phyloP scores from a whole-genome alignment of 176 grass and related monocot species.

The Oryza meyeriana region DNA sequence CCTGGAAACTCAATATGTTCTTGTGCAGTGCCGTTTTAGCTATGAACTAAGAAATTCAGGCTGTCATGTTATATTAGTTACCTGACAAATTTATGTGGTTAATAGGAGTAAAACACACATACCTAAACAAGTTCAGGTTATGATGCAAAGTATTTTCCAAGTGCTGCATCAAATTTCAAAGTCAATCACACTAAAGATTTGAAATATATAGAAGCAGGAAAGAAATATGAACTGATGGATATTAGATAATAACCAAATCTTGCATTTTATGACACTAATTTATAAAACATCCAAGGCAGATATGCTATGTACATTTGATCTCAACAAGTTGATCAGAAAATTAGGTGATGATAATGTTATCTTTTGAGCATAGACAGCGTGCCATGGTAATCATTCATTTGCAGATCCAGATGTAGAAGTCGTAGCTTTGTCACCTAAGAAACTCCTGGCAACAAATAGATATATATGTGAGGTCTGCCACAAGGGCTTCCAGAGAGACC shows the following conservation, averaged over 20 bases:
- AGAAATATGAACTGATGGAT: not conserved
- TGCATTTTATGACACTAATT: not conserved
- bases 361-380: not conserved
- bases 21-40: not conserved
- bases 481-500: constrained; percentile 71
- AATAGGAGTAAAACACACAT: not conserved
- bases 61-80: not conserved
- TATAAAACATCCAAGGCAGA: constrained; percentile 13
- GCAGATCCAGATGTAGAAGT: constrained; percentile 60
- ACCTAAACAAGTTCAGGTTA: not conserved
- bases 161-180: not conserved
- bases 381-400: constrained; percentile 14
- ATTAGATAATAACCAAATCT: not conserved
- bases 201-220: not conserved
- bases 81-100: not conserved
- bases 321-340: not conserved
- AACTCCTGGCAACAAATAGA: constrained; percentile 57
- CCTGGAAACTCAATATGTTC: not conserved
- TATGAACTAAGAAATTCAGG: not conserved
- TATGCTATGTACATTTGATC: not conserved
- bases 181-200: not conserved
- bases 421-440: constrained; percentile 57
- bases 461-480: constrained; percentile 66
- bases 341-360: not conserved
- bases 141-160: not conserved